Conservation (phyloP, 1,284 basidiomycete genomes). For the Exobasidium cylindrosporum region DNA sequence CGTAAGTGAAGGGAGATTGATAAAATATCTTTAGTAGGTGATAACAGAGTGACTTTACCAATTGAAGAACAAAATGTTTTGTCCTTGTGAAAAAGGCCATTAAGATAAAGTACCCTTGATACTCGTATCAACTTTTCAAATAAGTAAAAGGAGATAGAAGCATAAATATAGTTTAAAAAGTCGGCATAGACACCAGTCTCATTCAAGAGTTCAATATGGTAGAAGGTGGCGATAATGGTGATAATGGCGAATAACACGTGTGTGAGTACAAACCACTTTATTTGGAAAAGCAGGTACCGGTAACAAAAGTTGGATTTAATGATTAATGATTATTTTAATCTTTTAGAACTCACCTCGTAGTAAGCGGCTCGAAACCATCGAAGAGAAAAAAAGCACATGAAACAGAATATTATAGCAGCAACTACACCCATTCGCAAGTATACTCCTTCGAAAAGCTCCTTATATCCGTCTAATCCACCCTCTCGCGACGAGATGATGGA, state of each 20-base stretch:
- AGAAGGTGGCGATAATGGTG: conserved; percentile 44
- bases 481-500: conserved; percentile 17
- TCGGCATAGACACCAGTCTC: conserved; percentile 15
- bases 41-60: background rate
- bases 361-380: background rate
- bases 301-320: too few relatives aligned
- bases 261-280: conserved; percentile 42
- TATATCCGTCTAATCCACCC: background rate
- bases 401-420: conserved; percentile 17
- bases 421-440: conserved; percentile 51
- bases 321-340: background rate
- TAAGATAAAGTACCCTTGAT: background rate
- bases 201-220: conserved; percentile 43
- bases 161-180: conserved; percentile 26
- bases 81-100: background rate
- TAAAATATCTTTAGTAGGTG: background rate
- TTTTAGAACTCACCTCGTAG: conserved; percentile 11
- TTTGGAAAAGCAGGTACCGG: too few relatives aligned
- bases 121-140: conserved; percentile 30
- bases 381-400: conserved; percentile 10
- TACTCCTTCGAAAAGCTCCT: conserved; percentile 18
- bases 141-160: conserved; percentile 24
- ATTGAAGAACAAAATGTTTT: too few relatives aligned
- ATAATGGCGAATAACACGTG: conserved; percentile 50
- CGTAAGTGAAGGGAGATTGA: background rate